These are phyloP conservation scores for Rhizopogon salebrosus DNA, from an alignment of 768 basidiomycete species.

Conservation along the genomic window DNA sequence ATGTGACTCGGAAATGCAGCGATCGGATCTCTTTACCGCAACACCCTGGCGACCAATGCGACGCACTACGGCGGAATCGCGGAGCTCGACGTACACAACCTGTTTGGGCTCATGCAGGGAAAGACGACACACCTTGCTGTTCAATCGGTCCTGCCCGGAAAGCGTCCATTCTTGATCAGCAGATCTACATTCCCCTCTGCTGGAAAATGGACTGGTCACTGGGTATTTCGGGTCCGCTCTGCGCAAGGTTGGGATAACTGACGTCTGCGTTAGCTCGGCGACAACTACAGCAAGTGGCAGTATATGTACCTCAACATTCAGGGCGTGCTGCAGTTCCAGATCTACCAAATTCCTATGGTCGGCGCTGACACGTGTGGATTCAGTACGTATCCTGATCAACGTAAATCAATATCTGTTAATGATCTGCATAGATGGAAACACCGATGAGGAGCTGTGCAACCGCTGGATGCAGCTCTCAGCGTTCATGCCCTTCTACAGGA, in stretches of 20 bases:
- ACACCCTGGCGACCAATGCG: slow-evolving; percentile 68
- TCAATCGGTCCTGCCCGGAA: slow-evolving; percentile 45
- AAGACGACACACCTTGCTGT: slow-evolving; percentile 59
- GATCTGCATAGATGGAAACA: slow-evolving; percentile 39
- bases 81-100: slow-evolving; percentile 65
- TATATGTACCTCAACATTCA: slow-evolving; percentile 69
- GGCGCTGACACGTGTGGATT: slow-evolving; percentile 61
- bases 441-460: slow-evolving; percentile 75
- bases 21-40: slow-evolving; percentile 42
- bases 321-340: slow-evolving; percentile 84
- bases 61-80: slow-evolving; percentile 57
- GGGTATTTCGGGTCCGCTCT: slow-evolving; percentile 34
- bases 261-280: slow-evolving; percentile 49
- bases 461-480: slow-evolving; percentile 84
- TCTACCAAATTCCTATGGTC: slow-evolving; percentile 81
- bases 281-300: slow-evolving; percentile 72
- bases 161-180: slow-evolving; percentile 67
- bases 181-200: slow-evolving; percentile 66
- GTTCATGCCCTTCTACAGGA: slow-evolving; percentile 78
- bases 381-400: slow-evolving; percentile 10
- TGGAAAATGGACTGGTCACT: slow-evolving; percentile 69
- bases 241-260: not conserved
- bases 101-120: slow-evolving; percentile 71
- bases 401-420: not conserved
- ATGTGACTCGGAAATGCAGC: slow-evolving; percentile 27